Evolutionary conservation across 257 asterid genomes (phyloP), one percentile per base, ranked within the genome.

Genomic region (Fraxinus cuspidata): DNA sequence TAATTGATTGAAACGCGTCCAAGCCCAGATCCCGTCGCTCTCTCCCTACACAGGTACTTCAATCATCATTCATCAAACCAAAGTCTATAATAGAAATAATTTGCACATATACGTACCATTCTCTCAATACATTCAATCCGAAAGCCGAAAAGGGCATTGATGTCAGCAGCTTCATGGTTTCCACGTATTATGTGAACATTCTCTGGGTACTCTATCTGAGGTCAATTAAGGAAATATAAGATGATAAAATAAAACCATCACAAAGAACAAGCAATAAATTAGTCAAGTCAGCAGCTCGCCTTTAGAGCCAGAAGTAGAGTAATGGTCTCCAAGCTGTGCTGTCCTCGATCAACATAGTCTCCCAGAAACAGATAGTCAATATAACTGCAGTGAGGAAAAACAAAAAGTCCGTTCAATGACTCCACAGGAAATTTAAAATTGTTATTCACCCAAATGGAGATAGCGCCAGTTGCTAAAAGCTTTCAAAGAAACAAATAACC

Each of bases 271-370:
- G 63, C 42, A 15, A 44, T 29, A 37, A 27, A 37, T 63, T 32
- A 32, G 56, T 70, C 60, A 27, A 38, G 27, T 72, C 69, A 63
- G 68, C 35, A 63, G 82, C 87, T 86, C 82, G 84, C 99, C 97
- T 96, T 96, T 28, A 96, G 90, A 77, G 99, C 99, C 77, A 96
- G 92, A 77, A 96, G 98, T 87, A 96, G 85, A 73, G 97, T 93
- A 80, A 96, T 96, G 83, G 99, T 96, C 87, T 96, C 99, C 92
- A 96, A 88, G 90, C 99, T 96, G 90, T 96, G 99, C 85, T 96
- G 99, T 53, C 99, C 99, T 77, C 99, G 97, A 86, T 96, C 99
- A 84, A 96, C 99, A 80, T 96, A 96, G 85, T 96, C 99, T 78
- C 99, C 99, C 80, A 96, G 94, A 78, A 96, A 96, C 75, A 96